Conservation (phyloP, 495 filamentous ascomycete genomes). For the Astrothelium subdiscretum region DNA sequence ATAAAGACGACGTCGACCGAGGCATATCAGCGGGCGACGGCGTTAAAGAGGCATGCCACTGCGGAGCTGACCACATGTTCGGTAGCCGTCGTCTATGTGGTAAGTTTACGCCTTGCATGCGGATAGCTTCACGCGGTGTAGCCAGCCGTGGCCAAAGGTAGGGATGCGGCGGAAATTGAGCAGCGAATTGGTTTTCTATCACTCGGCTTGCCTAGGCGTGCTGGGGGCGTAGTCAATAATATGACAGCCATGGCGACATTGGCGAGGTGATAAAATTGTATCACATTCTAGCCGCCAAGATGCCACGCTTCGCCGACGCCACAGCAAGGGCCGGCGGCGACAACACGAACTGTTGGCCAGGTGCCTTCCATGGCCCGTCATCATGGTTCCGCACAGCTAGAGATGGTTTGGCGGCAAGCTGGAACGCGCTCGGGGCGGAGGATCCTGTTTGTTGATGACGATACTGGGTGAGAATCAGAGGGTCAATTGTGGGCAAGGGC, state of each 20-base stretch:
- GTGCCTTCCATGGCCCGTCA: not conserved
- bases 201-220: not conserved
- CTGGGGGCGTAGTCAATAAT: not conserved
- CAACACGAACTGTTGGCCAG: not conserved
- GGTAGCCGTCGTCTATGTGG: not conserved
- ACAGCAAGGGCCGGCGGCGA: not conserved
- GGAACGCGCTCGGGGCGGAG: not conserved
- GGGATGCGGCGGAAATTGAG: not conserved
- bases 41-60: not conserved
- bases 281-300: constrained; percentile 3
- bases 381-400: not conserved
- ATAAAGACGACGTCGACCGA: not conserved
- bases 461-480: not conserved
- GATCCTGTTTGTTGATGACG: not conserved
- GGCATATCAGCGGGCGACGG: not conserved
- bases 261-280: not conserved
- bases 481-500: not conserved
- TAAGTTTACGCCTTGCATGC: not conserved
- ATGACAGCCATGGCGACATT: not conserved
- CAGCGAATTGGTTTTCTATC: not conserved
- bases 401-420: not conserved
- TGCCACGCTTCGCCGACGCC: constrained; percentile 1
- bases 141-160: not conserved
- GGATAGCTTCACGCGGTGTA: not conserved
- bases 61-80: not conserved